Evolutionary conservation across 306 rosid genomes (phyloP), one percentile per base, ranked within the genome.

Genomic region (Cicer pinnatifidum): DNA sequence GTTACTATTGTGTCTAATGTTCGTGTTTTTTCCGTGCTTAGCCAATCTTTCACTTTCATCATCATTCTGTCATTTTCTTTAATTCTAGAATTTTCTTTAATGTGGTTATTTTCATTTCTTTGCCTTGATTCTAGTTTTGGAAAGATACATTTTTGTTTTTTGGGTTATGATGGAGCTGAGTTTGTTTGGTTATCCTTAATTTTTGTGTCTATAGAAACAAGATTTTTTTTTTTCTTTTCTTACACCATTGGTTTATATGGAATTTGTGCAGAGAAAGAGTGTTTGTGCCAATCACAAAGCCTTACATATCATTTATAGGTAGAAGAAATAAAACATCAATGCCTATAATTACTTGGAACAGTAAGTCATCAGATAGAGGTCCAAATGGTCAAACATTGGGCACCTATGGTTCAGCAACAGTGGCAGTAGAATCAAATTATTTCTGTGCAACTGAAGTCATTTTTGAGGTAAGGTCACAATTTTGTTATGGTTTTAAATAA

Each of bases 241-340:
- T 45, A 12, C 50, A 33, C 8, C 11, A 12, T 11, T 78, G 70
- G 12, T 60, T 12, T 57, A 5, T 67, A 20, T 72, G 40, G 15
- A 81, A 53, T 8, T 37, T 64, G n/a, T 83, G 86, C 90, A 94
- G 98, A 46, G 98, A 94, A 73, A 94, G 86, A 84, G 91, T 94
- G 39, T 13, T 47, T 50, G 87, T 94, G 67, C 95, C 97, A 75
- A 83, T 7, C 6, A 78, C 69, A 15, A 94, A 94, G 73, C 96
- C 97, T 72, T 89, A 84, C 77, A 75, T 94, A 72, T 94, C 98
- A 69, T 88, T 94, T 45, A 83, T 94, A 38, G 98, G 97, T 2
- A 82, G 77, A 48, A 76, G 79, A 67, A 82, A 80, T 72, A 33
- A 15, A 37, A 84, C 84, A 50, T 39, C 84, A 8, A 57, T 69